These are phyloP conservation scores for Casuarina glauca DNA, from an alignment of 306 rosid genomes.

Conservation along the genomic window DNA sequence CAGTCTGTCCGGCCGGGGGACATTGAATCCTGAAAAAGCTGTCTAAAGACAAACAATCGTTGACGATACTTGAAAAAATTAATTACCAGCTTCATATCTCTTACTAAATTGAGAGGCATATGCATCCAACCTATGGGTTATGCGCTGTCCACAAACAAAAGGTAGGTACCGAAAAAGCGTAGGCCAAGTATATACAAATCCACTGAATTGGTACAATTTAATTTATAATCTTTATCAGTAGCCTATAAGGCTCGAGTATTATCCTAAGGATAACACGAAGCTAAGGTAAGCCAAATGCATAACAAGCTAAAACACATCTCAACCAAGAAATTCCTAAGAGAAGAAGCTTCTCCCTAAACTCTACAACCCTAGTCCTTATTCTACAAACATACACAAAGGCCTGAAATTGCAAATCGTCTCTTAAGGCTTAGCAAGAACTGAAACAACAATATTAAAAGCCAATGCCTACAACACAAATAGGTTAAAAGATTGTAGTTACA, in stretches of 20 bases:
- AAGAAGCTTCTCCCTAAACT: background rate
- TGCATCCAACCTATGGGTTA: background rate
- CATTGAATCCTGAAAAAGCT: too few species aligned
- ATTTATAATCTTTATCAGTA: background rate
- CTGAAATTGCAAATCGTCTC: constrained; percentile 30
- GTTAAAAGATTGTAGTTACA: constrained; percentile 10
- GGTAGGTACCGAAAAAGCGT: background rate
- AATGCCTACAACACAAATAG: constrained; percentile 32
- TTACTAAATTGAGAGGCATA: background rate
- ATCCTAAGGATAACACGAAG: background rate
- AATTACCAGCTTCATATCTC: background rate
- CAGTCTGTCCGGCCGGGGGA: too few species aligned
- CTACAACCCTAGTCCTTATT: constrained; percentile 27
- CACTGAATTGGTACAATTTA: background rate
- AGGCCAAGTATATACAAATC: background rate
- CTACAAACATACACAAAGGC: constrained; percentile 28
- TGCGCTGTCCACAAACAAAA: background rate
- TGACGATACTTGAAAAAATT: background rate
- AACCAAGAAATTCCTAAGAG: background rate
- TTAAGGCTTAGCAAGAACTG: background rate
- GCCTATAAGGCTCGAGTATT: background rate
- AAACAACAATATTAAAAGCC: constrained; percentile 16
- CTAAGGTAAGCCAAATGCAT: constrained; percentile 4
- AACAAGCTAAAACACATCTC: constrained; percentile 2
- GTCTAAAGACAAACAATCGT: too few species aligned